phyloP scores from a whole-genome alignment of 495 filamentous ascomycete species.

The Lepidopterella palustris region DNA sequence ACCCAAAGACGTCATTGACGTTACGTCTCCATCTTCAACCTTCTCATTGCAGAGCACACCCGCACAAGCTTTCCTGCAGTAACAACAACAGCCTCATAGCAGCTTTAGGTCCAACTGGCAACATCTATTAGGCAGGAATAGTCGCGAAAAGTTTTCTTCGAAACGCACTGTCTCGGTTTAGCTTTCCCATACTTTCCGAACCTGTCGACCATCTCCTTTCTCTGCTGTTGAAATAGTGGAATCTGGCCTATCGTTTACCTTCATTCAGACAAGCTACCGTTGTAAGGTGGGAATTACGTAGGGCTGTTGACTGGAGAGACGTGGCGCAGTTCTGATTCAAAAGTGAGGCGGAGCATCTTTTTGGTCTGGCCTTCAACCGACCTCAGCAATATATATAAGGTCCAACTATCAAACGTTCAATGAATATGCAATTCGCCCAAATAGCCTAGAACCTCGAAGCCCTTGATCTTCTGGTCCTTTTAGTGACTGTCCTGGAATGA shows the following conservation, averaged over 20 bases:
- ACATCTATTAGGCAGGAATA: too few species aligned
- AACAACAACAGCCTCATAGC: too few species aligned
- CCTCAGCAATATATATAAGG: not conserved
- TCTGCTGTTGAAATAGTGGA: not conserved
- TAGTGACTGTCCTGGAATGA: too few species aligned
- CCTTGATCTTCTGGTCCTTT: too few species aligned
- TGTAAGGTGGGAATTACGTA: not conserved
- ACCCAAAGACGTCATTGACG: too few species aligned
- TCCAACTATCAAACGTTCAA: not conserved
- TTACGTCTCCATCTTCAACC: too few species aligned
- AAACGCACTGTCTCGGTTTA: not conserved
- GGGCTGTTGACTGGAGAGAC: not conserved
- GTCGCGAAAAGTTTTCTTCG: not conserved
- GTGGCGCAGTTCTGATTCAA: constrained; percentile 1
- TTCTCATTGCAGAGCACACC: too few species aligned
- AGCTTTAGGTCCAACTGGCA: too few species aligned
- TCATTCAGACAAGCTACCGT: not conserved
- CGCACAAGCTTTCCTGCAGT: too few species aligned
- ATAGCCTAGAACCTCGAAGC: too few species aligned
- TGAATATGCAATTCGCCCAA: not conserved
- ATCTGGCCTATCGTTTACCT: not conserved
- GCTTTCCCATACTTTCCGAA: not conserved
- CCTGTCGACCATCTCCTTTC: not conserved
- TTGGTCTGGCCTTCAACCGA: not conserved
- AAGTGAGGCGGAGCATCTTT: constrained; percentile 2